Conservation (phyloP, 2,329 filamentous ascomycete species). For the Penicillium janthinellum region DNA sequence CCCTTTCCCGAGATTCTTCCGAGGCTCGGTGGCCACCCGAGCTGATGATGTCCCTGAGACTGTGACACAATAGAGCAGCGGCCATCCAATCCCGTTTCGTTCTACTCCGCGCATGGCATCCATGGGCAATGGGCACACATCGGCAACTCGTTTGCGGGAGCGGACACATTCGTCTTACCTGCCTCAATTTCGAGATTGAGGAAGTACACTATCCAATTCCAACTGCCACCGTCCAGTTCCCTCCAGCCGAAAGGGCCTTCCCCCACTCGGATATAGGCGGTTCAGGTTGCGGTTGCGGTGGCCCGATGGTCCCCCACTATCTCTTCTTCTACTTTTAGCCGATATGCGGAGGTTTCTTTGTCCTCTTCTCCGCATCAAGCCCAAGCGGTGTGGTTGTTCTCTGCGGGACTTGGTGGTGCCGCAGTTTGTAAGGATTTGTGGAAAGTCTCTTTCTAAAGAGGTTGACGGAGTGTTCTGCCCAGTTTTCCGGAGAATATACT, state of each 20-base stretch:
- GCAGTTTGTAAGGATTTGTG: background rate
- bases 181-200: background rate
- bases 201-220: background rate
- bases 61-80: background rate
- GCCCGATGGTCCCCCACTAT: constrained; percentile 11
- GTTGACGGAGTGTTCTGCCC: background rate
- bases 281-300: background rate
- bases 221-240: background rate
- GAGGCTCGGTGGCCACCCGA: constrained; percentile 14
- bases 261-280: constrained; percentile 15
- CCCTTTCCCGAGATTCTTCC: constrained; percentile 21
- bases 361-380: constrained; percentile 18
- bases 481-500: background rate
- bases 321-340: constrained; percentile 4
- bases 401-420: background rate
- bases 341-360: constrained; percentile 15
- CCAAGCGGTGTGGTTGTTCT: constrained; percentile 21
- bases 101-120: background rate
- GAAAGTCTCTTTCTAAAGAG: background rate
- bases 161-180: background rate
- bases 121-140: background rate
- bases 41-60: constrained; percentile 1
- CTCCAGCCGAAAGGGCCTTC: background rate
- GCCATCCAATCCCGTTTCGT: background rate
- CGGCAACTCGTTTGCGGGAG: background rate